These are phyloP conservation scores for Wilcoxina mikolae DNA, from an alignment of 495 filamentous ascomycete species.

Conservation along the genomic window DNA sequence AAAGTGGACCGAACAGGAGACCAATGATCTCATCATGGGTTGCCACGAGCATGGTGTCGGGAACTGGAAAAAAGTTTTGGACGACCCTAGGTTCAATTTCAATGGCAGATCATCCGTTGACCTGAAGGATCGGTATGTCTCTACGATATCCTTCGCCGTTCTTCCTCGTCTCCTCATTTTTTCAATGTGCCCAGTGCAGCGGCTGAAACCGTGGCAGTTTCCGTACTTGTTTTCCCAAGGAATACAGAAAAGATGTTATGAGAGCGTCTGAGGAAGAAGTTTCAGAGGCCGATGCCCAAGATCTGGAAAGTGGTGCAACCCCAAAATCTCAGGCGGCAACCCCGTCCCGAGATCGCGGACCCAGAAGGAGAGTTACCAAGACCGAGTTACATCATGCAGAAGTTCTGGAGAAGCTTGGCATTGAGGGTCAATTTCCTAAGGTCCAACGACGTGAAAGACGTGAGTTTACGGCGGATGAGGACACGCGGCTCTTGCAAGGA, in stretches of 20 bases:
- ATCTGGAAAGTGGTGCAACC: not conserved
- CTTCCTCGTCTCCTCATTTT: no score
- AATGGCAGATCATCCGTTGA: slow-evolving; percentile 51
- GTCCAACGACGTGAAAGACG: slow-evolving; percentile 26
- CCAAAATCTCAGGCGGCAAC: not conserved
- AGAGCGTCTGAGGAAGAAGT: not conserved
- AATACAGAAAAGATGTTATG: slow-evolving; percentile 14
- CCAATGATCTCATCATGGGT: slow-evolving; percentile 47
- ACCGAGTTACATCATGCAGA: slow-evolving; percentile 26
- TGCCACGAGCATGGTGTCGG: slow-evolving; percentile 43
- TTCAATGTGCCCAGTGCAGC: no score
- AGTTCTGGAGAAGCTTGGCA: slow-evolving; percentile 25
- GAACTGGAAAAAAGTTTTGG: slow-evolving; percentile 55
- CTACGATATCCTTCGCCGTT: no score
- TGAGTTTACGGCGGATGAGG: slow-evolving; percentile 27
- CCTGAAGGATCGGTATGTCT: slow-evolving; percentile 44
- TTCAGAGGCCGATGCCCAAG: not conserved
- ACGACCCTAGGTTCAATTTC: slow-evolving; percentile 47
- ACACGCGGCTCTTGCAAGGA: slow-evolving; percentile 23
- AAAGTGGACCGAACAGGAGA: slow-evolving; percentile 57
- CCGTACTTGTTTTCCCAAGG: slow-evolving; percentile 28
- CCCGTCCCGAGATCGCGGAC: not conserved
- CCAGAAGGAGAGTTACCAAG: slow-evolving; percentile 12
- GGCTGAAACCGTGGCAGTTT: slow-evolving; percentile 15
- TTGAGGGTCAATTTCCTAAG: slow-evolving; percentile 19